Conservation (phyloP, 2,329 filamentous ascomycete species). For the Diaporthe velutina region DNA sequence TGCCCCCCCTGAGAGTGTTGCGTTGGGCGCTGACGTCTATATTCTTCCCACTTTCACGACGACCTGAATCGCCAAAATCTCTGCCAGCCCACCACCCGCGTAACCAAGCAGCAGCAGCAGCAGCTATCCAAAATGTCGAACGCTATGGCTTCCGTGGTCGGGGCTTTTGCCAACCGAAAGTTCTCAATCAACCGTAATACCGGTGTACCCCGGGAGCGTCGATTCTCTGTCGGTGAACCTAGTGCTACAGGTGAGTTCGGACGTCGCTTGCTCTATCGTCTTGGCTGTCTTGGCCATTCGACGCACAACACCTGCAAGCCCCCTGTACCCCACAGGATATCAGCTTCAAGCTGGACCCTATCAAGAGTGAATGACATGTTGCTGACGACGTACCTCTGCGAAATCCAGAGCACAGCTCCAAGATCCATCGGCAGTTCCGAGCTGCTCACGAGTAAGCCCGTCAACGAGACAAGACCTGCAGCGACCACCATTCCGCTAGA, state of each 20-base stretch:
- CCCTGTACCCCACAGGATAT: not conserved
- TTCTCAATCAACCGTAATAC: slow-evolving; percentile 78
- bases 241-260: slow-evolving; percentile 64
- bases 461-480: slow-evolving; percentile 5
- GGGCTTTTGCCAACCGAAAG: slow-evolving; percentile 62
- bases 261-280: slow-evolving; percentile 28
- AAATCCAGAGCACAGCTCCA: slow-evolving; percentile 79
- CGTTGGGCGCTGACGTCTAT: slow-evolving; percentile 25
- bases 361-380: not conserved
- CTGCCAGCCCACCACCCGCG: slow-evolving; percentile 7
- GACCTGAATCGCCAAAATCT: slow-evolving; percentile 18
- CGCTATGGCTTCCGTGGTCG: slow-evolving; percentile 58
- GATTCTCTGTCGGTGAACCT: slow-evolving; percentile 72
- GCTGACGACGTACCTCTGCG: slow-evolving; percentile 12
- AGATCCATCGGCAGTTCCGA: slow-evolving; percentile 90
- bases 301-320: slow-evolving; percentile 4
- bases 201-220: slow-evolving; percentile 69
- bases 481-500: not conserved
- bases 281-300: slow-evolving; percentile 39
- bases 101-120: not conserved
- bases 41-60: slow-evolving; percentile 13
- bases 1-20: not conserved
- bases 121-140: slow-evolving; percentile 37
- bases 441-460: slow-evolving; percentile 77
- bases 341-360: not conserved